Evolutionary conservation across 2,329 filamentous ascomycete species (phyloP), one percentile per base, ranked within the genome.

Genomic region (Penicillium expansum): DNA sequence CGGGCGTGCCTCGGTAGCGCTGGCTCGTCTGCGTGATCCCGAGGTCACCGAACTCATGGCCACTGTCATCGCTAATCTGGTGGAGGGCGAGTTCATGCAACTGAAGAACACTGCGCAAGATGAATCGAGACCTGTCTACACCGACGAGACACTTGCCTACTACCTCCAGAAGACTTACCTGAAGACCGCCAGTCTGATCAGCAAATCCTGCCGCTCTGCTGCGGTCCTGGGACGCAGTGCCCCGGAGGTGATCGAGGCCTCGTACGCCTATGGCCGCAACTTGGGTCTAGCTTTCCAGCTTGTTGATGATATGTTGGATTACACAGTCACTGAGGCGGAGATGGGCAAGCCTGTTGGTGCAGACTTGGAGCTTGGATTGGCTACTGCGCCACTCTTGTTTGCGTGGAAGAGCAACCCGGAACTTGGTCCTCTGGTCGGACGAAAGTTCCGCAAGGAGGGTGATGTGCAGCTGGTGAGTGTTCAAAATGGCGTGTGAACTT

Each of bases 51-150:
- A 99, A 78, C 83, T 99, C 8, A 80, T 99, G 30, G 92, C 94
- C 4, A 97, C 93, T 0, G 94, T 97, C 41, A 97, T 99, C 66
- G 93, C 94, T 43, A 99, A 99, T 73, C 81, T 99, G 27, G 92
- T 99, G 20, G 94, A 99, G 78, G 94, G 94, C 70, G 94, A 99
- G 76, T 97, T 99, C 79, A 99, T 99, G 94, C 94, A 99, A 80
- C 81, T 99, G 67, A 95, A 96, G 79, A 99, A 99, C 76, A 97
- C 94, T 1, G 90, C 90, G 44, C 82, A 85, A 63, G 93, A 97
- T 72, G 93, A 97, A 80, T 82, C 84, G 62, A 87, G 90, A 65
- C 93, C 93, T 1, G 79, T 83, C 10, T 97, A 90, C 84, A 94
- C 89, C 1, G 91, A 97, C 69, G 90, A 96, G 52, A 90, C 92